Base-by-base conservation (phyloP, 106 monocot genomes). In the Allium fistulosum region DNA sequence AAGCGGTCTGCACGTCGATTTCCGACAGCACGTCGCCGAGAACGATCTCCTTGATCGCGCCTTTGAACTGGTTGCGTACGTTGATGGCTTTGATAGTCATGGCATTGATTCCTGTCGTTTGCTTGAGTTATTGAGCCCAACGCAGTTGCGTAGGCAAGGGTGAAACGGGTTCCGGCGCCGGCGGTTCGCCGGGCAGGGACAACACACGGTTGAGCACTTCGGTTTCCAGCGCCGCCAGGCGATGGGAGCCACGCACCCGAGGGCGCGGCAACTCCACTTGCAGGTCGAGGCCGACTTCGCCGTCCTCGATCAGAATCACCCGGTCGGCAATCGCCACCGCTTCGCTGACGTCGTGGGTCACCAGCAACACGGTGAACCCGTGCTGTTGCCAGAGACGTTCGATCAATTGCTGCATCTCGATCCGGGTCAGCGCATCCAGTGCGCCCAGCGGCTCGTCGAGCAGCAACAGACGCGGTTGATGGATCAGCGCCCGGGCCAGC, bases 311-410 rank as follows among this genome's bases (percentile, higher is more conserved):
- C n/a, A n/a, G n/a, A n/a, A 14, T 7, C 17, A 60, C 6, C 8
- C 59, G 59, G 59, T 60, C 59, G 12, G 9, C 13, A 7, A 60
- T n/a, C 59, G 12, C 12, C 17, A n/a, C 8, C 17, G 26, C 12
- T n/a, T 17, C 59, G 17, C 17, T 26, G 59, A 60, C 17, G 59
- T 60, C 59, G 59, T 60, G 59, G 59, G 17, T 60, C 17, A 60
- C 13, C 17, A 60, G 6, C 17, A 60, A 7, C 59, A 14, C 7
- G 8, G 59, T 26, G 59, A 60, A 6, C 17, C 59, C 59, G 59
- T 8, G 6, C 17, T 14, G 9, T 7, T 14, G 59, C 59, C 26
- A 26, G 9, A 60, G 59, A 7, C 13, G 9, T 7, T 6, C 17
- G 59, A 60, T 8, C 9, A 60, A 26, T 7, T 60, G 17, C 17